These are phyloP conservation scores for Microcyclospora tardicrescens DNA, from an alignment of 2,329 filamentous ascomycete species.

Conservation along the genomic window DNA sequence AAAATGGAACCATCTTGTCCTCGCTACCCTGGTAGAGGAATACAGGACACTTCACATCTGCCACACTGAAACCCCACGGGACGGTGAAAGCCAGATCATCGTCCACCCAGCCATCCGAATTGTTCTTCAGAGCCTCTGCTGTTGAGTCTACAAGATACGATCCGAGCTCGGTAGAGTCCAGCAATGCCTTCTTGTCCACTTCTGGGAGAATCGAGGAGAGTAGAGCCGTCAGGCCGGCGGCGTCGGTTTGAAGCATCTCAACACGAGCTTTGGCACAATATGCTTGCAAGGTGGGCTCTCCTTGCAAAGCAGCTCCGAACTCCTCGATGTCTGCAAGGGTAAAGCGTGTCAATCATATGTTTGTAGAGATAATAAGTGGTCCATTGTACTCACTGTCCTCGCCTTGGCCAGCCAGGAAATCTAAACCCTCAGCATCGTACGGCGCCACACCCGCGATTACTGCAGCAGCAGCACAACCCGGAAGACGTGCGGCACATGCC, in stretches of 20 bases:
- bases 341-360: background rate
- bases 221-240: constrained; percentile 4
- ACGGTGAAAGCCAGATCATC: constrained; percentile 13
- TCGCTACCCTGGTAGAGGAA: constrained; percentile 14
- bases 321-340: constrained; percentile 9
- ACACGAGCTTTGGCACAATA: constrained; percentile 2
- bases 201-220: constrained; percentile 8
- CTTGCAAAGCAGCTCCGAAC: constrained; percentile 5
- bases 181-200: constrained; percentile 7
- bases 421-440: constrained; percentile 9
- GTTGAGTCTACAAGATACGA: constrained; percentile 1
- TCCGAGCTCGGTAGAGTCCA: constrained; percentile 4
- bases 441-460: constrained; percentile 8
- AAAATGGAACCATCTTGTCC: constrained; percentile 15
- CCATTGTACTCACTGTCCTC: constrained; percentile 7
- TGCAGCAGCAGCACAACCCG: constrained; percentile 4
- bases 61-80: constrained; percentile 15
- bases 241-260: constrained; percentile 7
- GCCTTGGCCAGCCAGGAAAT: constrained; percentile 10
- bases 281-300: constrained; percentile 5
- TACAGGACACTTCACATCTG: constrained; percentile 13
- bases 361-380: background rate
- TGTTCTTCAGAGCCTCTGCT: constrained; percentile 8
- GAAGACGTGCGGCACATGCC: constrained; percentile 8
- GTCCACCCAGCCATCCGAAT: constrained; percentile 15